These are phyloP conservation scores for Crucibulum laeve DNA, from an alignment of 768 basidiomycete species.

Conservation along the genomic window DNA sequence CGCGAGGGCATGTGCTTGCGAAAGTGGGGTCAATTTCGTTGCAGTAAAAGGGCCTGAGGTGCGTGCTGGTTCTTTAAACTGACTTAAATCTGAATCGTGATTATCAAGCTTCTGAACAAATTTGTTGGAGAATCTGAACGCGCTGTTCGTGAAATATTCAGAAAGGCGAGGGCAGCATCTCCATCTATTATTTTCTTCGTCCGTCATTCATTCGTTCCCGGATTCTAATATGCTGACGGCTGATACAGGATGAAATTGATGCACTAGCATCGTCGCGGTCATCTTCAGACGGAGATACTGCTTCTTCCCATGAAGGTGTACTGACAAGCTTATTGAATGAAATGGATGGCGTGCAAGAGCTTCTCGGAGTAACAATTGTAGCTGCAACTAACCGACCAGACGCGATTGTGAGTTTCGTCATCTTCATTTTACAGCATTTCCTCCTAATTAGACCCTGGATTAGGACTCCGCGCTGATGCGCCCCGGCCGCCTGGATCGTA, in stretches of 20 bases:
- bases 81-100: neutral
- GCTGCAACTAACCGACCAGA: slow-evolving; percentile 97
- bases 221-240: slow-evolving; percentile 1
- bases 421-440: slow-evolving; percentile 1
- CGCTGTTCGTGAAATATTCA: slow-evolving; percentile 91
- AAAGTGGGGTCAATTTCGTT: slow-evolving; percentile 93
- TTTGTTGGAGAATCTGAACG: slow-evolving; percentile 97
- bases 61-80: neutral
- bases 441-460: neutral
- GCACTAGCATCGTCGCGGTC: slow-evolving; percentile 81
- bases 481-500: slow-evolving; percentile 90
- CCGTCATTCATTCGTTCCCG: slow-evolving; percentile 22
- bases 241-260: slow-evolving; percentile 88
- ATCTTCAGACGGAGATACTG: slow-evolving; percentile 49
- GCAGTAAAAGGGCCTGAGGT: slow-evolving; percentile 97
- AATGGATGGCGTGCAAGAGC: slow-evolving; percentile 97
- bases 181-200: slow-evolving; percentile 98
- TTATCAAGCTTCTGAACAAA: slow-evolving; percentile 83
- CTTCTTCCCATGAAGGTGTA: slow-evolving; percentile 77
- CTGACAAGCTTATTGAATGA: slow-evolving; percentile 92
- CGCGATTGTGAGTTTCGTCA: slow-evolving; percentile 49
- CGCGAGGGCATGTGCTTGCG: slow-evolving; percentile 87
- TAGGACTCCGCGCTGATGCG: slow-evolving; percentile 95
- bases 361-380: slow-evolving; percentile 91
- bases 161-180: slow-evolving; percentile 89